These are phyloP conservation scores for Geosmithia putterillii DNA, from an alignment of 2,329 filamentous ascomycete genomes.

Conservation along the genomic window DNA sequence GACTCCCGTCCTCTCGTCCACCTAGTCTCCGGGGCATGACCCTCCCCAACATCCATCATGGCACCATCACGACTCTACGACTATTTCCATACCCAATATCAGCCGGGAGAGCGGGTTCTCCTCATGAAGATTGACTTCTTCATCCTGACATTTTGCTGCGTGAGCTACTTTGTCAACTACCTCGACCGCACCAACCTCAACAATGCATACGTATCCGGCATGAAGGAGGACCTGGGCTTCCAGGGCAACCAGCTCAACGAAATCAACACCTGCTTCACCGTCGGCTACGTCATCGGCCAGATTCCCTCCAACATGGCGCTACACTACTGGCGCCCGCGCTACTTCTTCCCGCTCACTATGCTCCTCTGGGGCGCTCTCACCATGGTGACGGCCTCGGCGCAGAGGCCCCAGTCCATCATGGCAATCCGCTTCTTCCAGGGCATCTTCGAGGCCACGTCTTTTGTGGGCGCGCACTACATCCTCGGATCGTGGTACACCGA, in stretches of 20 bases:
- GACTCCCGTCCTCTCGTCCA: no score
- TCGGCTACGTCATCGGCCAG: slow-evolving; percentile 49
- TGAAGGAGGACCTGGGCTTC: slow-evolving; percentile 21
- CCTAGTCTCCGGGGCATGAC: no score
- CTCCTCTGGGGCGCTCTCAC: slow-evolving; percentile 46
- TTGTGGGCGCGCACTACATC: slow-evolving; percentile 22
- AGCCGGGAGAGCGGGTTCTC: slow-evolving; percentile 28
- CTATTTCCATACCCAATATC: slow-evolving; percentile 20
- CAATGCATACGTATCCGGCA: slow-evolving; percentile 22
- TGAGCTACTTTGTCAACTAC: slow-evolving; percentile 44
- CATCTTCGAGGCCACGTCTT: slow-evolving; percentile 20
- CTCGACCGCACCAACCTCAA: slow-evolving; percentile 1
- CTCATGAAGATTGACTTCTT: slow-evolving; percentile 51
- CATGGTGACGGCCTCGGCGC: slow-evolving; percentile 15
- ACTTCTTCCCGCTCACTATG: slow-evolving; percentile 54
- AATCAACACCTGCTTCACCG: slow-evolving; percentile 38
- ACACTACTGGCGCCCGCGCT: slow-evolving; percentile 46
- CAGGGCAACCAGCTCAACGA: slow-evolving; percentile 43
- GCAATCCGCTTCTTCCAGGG: slow-evolving; percentile 31
- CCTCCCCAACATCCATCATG: neutral
- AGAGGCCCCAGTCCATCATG: slow-evolving; percentile 21
- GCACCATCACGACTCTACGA: slow-evolving; percentile 3
- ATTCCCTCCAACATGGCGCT: slow-evolving; percentile 49
- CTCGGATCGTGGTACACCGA: slow-evolving; percentile 29
- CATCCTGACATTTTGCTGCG: slow-evolving; percentile 50